phyloP scores from a whole-genome alignment of 805 yeast genomes.

The Myxozyma melibiosi region DNA sequence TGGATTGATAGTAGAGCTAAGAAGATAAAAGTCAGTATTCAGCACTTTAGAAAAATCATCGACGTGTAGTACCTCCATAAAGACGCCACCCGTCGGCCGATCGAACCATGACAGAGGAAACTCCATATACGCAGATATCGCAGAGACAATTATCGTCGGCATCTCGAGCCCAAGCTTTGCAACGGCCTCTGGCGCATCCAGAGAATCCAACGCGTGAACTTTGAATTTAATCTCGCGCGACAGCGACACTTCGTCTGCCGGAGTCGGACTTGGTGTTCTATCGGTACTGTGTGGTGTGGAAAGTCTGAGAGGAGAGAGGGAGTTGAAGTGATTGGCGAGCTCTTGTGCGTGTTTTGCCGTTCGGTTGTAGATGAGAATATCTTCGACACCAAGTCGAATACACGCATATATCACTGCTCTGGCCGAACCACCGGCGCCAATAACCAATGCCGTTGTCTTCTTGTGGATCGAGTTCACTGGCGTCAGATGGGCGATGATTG shows the following conservation, averaged over 20 bases:
- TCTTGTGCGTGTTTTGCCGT: conserved; percentile 64
- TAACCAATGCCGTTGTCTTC: conserved; percentile 64
- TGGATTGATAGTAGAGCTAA: conserved; percentile 10
- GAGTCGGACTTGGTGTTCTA: not conserved
- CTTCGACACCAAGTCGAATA: conserved; percentile 71
- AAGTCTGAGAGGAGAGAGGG: conserved; percentile 12
- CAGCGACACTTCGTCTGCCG: not conserved
- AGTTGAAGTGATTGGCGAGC: conserved; percentile 63
- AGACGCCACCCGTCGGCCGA: conserved; percentile 14
- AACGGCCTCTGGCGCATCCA: not conserved
- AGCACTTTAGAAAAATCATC: not conserved
- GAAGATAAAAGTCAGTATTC: not conserved
- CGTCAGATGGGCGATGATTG: conserved; percentile 54
- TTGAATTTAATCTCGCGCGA: conserved; percentile 47
- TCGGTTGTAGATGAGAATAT: conserved; percentile 78
- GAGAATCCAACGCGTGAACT: conserved; percentile 52
- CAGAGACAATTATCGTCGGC: conserved; percentile 20
- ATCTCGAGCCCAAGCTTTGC: conserved; percentile 8
- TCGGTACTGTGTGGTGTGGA: not conserved
- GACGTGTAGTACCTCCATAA: conserved; percentile 9
- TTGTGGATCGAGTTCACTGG: conserved; percentile 35
- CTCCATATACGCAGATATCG: conserved; percentile 9
- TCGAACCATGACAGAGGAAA: conserved; percentile 16
- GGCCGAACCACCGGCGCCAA: conserved; percentile 97
- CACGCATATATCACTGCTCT: conserved; percentile 94